These are phyloP conservation scores for Gymnopus androsaceus DNA, from an alignment of 1,284 basidiomycete species.

Conservation along the genomic window DNA sequence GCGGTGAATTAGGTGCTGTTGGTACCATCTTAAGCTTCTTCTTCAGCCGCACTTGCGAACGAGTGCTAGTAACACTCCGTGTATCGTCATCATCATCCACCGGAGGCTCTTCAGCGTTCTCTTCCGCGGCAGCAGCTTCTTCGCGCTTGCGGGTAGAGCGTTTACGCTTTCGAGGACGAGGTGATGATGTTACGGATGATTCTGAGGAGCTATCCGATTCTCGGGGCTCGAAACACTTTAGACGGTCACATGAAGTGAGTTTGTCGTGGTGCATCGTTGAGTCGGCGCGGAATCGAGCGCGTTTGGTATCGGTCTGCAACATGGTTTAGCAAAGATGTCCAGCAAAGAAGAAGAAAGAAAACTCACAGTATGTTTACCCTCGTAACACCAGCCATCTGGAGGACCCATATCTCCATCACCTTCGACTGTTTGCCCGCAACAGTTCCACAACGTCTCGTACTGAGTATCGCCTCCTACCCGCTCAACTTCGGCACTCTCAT, in stretches of 20 bases:
- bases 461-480: conserved; percentile 36
- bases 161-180: conserved; percentile 19
- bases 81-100: conserved; percentile 12
- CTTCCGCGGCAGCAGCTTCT: conserved; percentile 2
- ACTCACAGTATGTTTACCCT: conserved; percentile 74
- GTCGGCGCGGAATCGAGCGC: conserved; percentile 75
- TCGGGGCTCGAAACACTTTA: conserved; percentile 50
- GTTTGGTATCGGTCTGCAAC: conserved; percentile 64
- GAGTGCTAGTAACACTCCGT: conserved; percentile 5
- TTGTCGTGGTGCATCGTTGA: conserved; percentile 69
- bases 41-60: conserved; percentile 7
- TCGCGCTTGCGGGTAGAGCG: conserved; percentile 18
- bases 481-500: conserved; percentile 48
- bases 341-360: conserved; percentile 11
- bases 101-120: conserved; percentile 1
- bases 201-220: conserved; percentile 25
- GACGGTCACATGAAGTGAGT: conserved; percentile 55
- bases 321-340: not conserved
- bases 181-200: conserved; percentile 11
- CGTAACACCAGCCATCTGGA: conserved; percentile 82
- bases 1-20: not conserved
- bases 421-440: conserved; percentile 68
- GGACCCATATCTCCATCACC: conserved; percentile 78
- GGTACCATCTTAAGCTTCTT: conserved; percentile 1
- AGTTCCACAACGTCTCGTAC: conserved; percentile 62